Conservation (phyloP, 2,329 filamentous ascomycete species). For the Clonostachys byssicola region DNA sequence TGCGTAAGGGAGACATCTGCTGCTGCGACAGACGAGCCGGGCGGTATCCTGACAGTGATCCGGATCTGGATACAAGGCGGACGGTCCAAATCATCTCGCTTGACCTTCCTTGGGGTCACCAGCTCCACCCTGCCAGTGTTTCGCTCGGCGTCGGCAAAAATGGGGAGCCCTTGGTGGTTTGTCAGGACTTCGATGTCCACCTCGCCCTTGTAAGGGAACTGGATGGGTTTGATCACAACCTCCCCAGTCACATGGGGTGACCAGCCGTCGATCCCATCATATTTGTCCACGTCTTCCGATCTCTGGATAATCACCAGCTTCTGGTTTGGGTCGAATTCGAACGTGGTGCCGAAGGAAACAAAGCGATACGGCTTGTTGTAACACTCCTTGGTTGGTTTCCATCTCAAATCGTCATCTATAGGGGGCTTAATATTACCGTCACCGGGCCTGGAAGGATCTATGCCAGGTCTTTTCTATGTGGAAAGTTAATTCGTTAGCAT, state of each 20-base stretch:
- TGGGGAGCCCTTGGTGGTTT: conserved; percentile 34
- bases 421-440: too few species aligned
- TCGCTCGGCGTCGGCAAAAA: conserved; percentile 24
- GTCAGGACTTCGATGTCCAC: conserved; percentile 38
- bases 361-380: too few species aligned
- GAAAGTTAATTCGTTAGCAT: too few species aligned
- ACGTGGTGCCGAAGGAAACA: conserved; percentile 1
- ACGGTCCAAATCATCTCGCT: conserved; percentile 13
- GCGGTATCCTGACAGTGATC: conserved; percentile 41
- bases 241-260: conserved; percentile 36
- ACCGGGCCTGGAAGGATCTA: too few species aligned
- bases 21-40: conserved; percentile 24
- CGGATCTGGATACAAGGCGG: conserved; percentile 43
- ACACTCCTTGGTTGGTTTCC: too few species aligned
- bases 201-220: conserved; percentile 17
- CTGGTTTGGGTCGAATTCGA: conserved; percentile 27
- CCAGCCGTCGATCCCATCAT: conserved; percentile 10
- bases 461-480: too few species aligned
- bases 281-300: conserved; percentile 1
- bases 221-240: conserved; percentile 30
- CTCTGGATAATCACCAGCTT: conserved; percentile 34
- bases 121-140: conserved; percentile 31
- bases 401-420: too few species aligned
- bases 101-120: conserved; percentile 26
- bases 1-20: conserved; percentile 29